Conservation (phyloP, 2,329 filamentous ascomycete species). For the Arthrobotrys iridis region DNA sequence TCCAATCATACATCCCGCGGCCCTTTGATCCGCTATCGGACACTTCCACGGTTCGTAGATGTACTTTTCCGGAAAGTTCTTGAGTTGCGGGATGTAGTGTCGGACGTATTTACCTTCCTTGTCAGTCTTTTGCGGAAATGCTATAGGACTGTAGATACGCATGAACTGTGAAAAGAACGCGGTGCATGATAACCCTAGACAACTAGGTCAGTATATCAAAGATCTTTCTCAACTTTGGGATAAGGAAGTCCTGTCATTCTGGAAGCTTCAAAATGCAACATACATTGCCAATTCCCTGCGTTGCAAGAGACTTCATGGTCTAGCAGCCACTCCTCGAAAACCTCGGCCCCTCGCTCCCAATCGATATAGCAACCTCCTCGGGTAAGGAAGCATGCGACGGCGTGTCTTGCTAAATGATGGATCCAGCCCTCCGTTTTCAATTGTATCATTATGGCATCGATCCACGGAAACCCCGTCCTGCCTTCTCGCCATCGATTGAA, state of each 20-base stretch:
- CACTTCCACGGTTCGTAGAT: constrained; percentile 85
- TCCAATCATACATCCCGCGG: constrained; percentile 71
- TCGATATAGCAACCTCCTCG: constrained; percentile 79
- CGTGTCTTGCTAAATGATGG: constrained; percentile 79
- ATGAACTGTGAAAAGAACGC: constrained; percentile 80
- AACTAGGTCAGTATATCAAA: not conserved
- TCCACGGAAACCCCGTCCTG: constrained; percentile 79
- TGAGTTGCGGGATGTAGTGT: constrained; percentile 74
- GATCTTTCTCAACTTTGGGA: not conserved
- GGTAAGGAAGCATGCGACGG: constrained; percentile 83
- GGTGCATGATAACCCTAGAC: constrained; percentile 72
- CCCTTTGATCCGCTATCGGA: constrained; percentile 73
- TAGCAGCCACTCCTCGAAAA: constrained; percentile 79
- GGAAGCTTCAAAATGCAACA: constrained; percentile 56
- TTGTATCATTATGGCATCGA: constrained; percentile 82
- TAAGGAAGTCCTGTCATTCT: constrained; percentile 55
- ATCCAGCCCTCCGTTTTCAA: constrained; percentile 78
- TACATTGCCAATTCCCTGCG: constrained; percentile 77
- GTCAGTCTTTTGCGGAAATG: constrained; percentile 81
- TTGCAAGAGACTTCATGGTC: constrained; percentile 81
- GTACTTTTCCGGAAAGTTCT: constrained; percentile 71
- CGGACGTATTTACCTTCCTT: constrained; percentile 73
- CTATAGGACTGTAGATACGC: constrained; percentile 75
- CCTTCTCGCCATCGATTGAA: constrained; percentile 76
- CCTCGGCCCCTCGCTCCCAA: constrained; percentile 81